phyloP scores from a whole-genome alignment of 805 yeast genomes.

The Yamadazyma sp. region DNA sequence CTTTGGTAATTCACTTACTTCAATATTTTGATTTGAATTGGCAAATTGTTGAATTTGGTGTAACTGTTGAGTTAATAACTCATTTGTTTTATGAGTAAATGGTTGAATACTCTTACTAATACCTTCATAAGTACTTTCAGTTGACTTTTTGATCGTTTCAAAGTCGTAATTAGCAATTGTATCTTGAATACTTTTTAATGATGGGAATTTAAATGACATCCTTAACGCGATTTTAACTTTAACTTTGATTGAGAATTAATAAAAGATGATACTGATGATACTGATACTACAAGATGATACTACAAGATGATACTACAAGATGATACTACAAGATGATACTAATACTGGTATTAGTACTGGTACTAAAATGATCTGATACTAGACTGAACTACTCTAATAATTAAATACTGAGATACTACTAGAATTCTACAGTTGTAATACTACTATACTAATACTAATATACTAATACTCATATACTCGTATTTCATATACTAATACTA shows the following conservation, averaged over 20 bases:
- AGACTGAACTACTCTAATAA: too few species aligned
- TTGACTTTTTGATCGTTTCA: conserved; percentile 32
- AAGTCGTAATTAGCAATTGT: conserved; percentile 40
- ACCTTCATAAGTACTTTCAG: conserved; percentile 43
- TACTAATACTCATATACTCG: too few species aligned
- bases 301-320: too few species aligned
- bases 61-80: conserved; percentile 59
- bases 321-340: too few species aligned
- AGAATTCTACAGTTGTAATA: too few species aligned
- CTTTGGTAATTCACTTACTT: conserved; percentile 69
- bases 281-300: too few species aligned
- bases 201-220: conserved; percentile 14
- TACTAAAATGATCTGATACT: too few species aligned
- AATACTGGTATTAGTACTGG: background rate
- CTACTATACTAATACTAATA: too few species aligned
- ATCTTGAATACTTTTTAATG: conserved; percentile 29
- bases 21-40: conserved; percentile 41
- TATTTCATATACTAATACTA: too few species aligned
- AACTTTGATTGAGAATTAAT: too few species aligned
- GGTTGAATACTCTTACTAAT: conserved; percentile 47
- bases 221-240: conserved; percentile 3
- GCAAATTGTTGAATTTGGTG: conserved; percentile 48
- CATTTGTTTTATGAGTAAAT: conserved; percentile 55
- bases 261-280: too few species aligned
- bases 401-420: too few species aligned